These are phyloP conservation scores for Zygosaccharomyces pseudorouxii DNA, from an alignment of 805 yeast genomes.

Conservation along the genomic window DNA sequence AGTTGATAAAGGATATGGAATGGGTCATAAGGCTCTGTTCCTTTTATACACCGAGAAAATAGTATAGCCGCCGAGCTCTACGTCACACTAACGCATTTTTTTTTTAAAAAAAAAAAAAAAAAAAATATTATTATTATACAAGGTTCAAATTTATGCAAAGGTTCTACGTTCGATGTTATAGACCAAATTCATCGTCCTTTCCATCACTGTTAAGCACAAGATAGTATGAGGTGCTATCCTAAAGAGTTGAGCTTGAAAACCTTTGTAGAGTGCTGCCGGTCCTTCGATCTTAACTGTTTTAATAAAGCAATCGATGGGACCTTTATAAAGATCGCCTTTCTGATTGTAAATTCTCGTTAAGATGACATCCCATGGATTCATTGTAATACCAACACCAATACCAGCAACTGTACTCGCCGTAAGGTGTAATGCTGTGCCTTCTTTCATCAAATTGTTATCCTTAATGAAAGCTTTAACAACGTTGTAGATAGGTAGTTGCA, in stretches of 20 bases:
- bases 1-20: background rate
- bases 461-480: slow-evolving; percentile 62
- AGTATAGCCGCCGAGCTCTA: slow-evolving; percentile 3
- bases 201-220: slow-evolving; percentile 88
- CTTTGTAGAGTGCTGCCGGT: slow-evolving; percentile 82
- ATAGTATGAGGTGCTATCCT: slow-evolving; percentile 96
- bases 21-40: background rate
- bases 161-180: slow-evolving; percentile 34
- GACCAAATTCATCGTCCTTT: slow-evolving; percentile 74
- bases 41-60: background rate
- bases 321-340: slow-evolving; percentile 77
- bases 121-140: background rate
- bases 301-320: slow-evolving; percentile 82
- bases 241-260: slow-evolving; percentile 87
- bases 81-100: background rate
- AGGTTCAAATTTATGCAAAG: background rate
- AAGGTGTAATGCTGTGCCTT: slow-evolving; percentile 69
- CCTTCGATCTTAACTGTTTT: slow-evolving; percentile 86
- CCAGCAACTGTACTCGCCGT: slow-evolving; percentile 76
- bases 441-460: slow-evolving; percentile 47
- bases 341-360: slow-evolving; percentile 94
- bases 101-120: background rate
- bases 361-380: slow-evolving; percentile 97
- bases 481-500: slow-evolving; percentile 88
- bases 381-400: slow-evolving; percentile 85